phyloP scores from a whole-genome alignment of 495 filamentous ascomycete species.

The Hypoxylon rickii region DNA sequence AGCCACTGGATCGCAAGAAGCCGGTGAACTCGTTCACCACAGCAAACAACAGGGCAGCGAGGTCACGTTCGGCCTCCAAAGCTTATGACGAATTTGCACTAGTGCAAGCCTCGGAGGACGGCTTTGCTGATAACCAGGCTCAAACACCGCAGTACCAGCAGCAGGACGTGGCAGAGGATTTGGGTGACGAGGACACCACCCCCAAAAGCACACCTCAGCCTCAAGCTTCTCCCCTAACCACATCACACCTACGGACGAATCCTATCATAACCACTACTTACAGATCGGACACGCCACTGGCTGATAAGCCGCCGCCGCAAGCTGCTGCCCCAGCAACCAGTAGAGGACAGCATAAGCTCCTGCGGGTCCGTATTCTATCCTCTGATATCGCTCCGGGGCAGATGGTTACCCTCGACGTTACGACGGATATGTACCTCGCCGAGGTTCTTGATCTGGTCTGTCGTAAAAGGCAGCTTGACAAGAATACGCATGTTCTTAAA shows the following conservation, averaged over 20 bases:
- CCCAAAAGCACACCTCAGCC: constrained; percentile 52
- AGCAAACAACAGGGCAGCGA: constrained; percentile 75
- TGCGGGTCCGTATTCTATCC: constrained; percentile 78
- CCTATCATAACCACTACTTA: constrained; percentile 63
- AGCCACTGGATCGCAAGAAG: constrained; percentile 77
- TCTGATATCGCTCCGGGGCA: constrained; percentile 64
- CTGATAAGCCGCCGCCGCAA: constrained; percentile 70
- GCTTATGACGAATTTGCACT: constrained; percentile 94
- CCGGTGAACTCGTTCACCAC: constrained; percentile 85
- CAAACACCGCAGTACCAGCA: constrained; percentile 71
- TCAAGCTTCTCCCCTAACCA: constrained; percentile 37
- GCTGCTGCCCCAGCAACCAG: constrained; percentile 54
- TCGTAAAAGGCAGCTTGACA: constrained; percentile 86
- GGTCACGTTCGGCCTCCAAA: constrained; percentile 75
- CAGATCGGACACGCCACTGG: constrained; percentile 61
- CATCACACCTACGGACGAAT: constrained; percentile 53
- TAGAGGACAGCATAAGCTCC: constrained; percentile 78
- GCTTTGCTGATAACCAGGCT: constrained; percentile 77
- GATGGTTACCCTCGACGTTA: constrained; percentile 78
- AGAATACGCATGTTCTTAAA: constrained; percentile 85
- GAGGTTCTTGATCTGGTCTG: constrained; percentile 93
- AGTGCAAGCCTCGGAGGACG: constrained; percentile 75
- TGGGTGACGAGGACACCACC: constrained; percentile 44
- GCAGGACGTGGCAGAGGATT: constrained; percentile 47
- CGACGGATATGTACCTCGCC: constrained; percentile 91